Conservation (phyloP, 176 grass and related monocot genomes). For the Hsuehochloa calcarea region DNA sequence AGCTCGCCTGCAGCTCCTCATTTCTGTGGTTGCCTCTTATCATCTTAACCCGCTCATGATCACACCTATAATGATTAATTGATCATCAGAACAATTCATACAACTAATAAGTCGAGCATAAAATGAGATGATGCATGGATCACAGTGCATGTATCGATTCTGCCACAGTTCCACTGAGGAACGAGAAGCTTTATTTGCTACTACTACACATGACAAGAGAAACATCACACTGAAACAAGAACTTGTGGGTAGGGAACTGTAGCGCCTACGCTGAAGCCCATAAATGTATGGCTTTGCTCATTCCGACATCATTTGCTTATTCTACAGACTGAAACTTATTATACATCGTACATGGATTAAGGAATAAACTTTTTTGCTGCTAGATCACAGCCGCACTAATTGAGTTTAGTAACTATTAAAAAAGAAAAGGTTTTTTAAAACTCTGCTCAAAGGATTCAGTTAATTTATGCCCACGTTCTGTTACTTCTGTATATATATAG, state of each 20-base stretch:
- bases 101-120: constrained; percentile 24
- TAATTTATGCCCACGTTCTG: not conserved
- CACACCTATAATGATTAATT: constrained; percentile 18
- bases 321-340: not conserved
- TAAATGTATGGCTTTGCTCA: not conserved
- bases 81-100: constrained; percentile 1
- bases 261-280: not conserved
- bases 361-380: not conserved
- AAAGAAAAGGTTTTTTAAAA: not conserved
- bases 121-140: constrained; percentile 40
- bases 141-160: not conserved
- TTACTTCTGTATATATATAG: not conserved
- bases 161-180: constrained; percentile 10
- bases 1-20: constrained; percentile 18
- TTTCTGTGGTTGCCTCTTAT: constrained; percentile 32
- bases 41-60: constrained; percentile 44
- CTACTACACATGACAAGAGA: not conserved
- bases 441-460: not conserved
- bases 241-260: constrained; percentile 9
- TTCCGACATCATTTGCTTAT: not conserved
- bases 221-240: constrained; percentile 7
- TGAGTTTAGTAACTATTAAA: not conserved
- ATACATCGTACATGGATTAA: not conserved
- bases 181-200: constrained; percentile 18
- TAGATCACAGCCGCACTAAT: not conserved